Evolutionary conservation across 2,329 filamentous ascomycete species (phyloP), one percentile per base, ranked within the genome.

Genomic region (Alternaria metachromatica): DNA sequence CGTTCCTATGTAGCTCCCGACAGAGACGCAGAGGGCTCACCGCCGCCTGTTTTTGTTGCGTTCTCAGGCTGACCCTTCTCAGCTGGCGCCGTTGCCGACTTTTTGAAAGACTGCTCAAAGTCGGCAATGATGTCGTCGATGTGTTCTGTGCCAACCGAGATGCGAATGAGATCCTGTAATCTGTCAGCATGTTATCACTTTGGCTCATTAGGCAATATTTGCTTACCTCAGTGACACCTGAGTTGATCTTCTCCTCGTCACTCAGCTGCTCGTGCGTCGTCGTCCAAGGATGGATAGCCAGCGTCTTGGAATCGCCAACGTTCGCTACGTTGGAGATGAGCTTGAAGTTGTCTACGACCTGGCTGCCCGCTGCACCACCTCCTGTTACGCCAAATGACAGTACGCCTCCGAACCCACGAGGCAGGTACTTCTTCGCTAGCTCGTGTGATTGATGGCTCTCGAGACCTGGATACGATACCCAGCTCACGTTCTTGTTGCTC

Each of bases 61-160:
- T 80, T 80, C 49, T 60, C 66, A 8, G 73, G 58, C 55, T 77
- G 66, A 51, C 78, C 78, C 62, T 77, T 71, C 63, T 76, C 72
- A 5, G 74, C 72, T 8, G 80, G 82, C 76, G 83, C 83, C 10
- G 82, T 84, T 1, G 81, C 81, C 7, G 82, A 77, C 25, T 87
- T 86, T 77, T 88, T 87, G 82, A 97, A 96, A 0, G 92, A 92
- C 84, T 97, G 94, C 81, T 95, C 91, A 78, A 98, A 97, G 82
- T 98, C 95, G 72, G 90, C 91, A 76, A 97, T 96, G 75, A 98
- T 97, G 77, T 98, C 95, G 83, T 97, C 94, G 78, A 98, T 97
- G 80, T 97, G 94, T 84, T 98, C 95, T 1, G 92, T 97, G 56
- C 95, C 95, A 63, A 97, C 94, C 0, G 94, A 97, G 76, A 98